Evolutionary conservation across 1,139 yeast species (phyloP), one percentile per base, ranked within the genome.

Genomic region (Kodamaea anthophila): DNA sequence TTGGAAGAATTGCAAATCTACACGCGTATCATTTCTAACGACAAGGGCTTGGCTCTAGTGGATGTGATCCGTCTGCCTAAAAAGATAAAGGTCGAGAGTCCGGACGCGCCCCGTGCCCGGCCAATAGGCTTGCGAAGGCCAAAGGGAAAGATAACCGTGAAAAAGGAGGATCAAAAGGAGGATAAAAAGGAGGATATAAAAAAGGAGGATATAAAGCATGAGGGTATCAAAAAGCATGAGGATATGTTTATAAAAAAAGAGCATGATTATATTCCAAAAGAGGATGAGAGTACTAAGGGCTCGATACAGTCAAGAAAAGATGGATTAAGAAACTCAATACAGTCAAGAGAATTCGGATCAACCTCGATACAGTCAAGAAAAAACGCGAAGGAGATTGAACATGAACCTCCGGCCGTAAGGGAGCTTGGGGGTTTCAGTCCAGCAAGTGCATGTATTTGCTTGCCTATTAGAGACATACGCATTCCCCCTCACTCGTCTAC

Each of bases 401-500:
- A 9, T 14, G 7, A 18, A 9, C 3, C 23, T 13, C 23, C 23
- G 18, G 13, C 24, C 10, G 4, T n/a, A 14, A n/a, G n/a, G n/a
- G n/a, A n/a, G n/a, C n/a, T n/a, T n/a, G n/a, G n/a, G n/a, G n/a
- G n/a, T n/a, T n/a, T n/a, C n/a, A n/a, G n/a, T n/a, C n/a, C n/a
- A n/a, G n/a, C n/a, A n/a, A n/a, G n/a, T n/a, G n/a, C n/a, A n/a
- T n/a, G n/a, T n/a, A n/a, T n/a, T n/a, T n/a, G n/a, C n/a, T n/a
- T n/a, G n/a, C n/a, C n/a, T n/a, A n/a, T n/a, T n/a, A n/a, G n/a
- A n/a, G n/a, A n/a, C n/a, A n/a, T n/a, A 7, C 29, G 45, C 10
- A 34, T 41, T 11, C 38, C 36, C 4, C 41, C 40, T 1, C 28
- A 31, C 9, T 31, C 38, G n/a, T 37, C 42, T 5, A 34, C 19